Conservation (phyloP, 31 red algal species). For the Odonthalia washingtoniensis region DNA sequence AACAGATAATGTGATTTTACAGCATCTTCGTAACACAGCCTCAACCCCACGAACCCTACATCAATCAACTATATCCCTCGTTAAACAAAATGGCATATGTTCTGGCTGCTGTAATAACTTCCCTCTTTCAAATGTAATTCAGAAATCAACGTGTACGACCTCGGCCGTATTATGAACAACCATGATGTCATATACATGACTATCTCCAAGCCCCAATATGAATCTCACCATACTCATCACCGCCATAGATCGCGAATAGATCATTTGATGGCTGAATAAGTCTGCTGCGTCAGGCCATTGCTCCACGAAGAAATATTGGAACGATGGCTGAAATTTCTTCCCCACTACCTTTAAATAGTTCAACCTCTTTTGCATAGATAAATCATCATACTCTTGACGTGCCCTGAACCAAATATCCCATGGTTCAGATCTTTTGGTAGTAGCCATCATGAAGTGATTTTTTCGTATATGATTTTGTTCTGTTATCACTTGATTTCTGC, state of each 20-base stretch:
- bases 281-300: conserved; percentile 80
- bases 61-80: conserved; percentile 94
- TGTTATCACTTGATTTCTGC: conserved; percentile 5
- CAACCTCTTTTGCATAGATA: conserved; percentile 16
- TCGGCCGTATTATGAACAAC: conserved; percentile 81
- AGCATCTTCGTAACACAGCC: conserved; percentile 83
- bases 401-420: conserved; percentile 47
- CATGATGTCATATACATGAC: conserved; percentile 91
- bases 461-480: neutral
- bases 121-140: conserved; percentile 92
- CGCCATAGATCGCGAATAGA: conserved; percentile 91
- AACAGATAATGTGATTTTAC: conserved; percentile 81
- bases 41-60: conserved; percentile 91
- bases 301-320: conserved; percentile 93
- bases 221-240: conserved; percentile 93
- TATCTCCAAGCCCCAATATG: conserved; percentile 90
- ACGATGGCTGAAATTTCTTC: conserved; percentile 82
- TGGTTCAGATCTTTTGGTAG: conserved; percentile 64
- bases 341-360: conserved; percentile 59
- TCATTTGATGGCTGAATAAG: conserved; percentile 83
- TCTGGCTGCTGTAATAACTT: conserved; percentile 91
- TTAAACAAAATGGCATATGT: conserved; percentile 91
- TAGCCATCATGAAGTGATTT: conserved; percentile 74
- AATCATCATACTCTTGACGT: conserved; percentile 39
- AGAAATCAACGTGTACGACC: conserved; percentile 97